Evolutionary conservation across 257 asterid genomes (phyloP), one percentile per base, ranked within the genome.

Genomic region (Fraxinus pennsylvanica): DNA sequence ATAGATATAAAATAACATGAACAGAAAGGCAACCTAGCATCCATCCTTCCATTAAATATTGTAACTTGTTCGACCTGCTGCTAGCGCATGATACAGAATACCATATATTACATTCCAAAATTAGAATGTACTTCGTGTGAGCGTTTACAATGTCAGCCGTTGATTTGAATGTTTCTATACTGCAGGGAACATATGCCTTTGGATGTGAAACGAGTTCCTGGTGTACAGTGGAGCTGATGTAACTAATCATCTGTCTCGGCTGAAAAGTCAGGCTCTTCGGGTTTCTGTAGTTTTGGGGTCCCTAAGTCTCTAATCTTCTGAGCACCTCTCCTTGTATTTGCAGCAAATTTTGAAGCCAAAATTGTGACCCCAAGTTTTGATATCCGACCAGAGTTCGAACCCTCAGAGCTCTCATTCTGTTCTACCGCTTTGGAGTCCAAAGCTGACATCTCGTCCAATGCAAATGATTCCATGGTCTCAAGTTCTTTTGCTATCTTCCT

Each of bases 261-360:
- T 6, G 92, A 90, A 76, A 92, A 94, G 81, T 92, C 97, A 0
- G 97, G 97, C 81, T 92, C 97, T 79, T 92, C 97, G 0, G 97
- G 97, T 84, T 92, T 92, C 10, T 91, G 90, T 32, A 94, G 85
- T 75, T 89, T 91, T 0, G 94, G 94, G 81, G 92, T 78, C 74
- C 84, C 88, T 4, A 85, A 90, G 63, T 86, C 92, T 84, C 91
- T 92, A 25, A 90, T 88, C 91, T 91, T 94, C 82, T 91, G 95
- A 83, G 90, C 96, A 75, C 94, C 97, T 81, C 95, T 89, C 82
- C 96, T 88, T 3, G 98, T 94, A 85, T 86, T 94, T 74, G 96
- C 94, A 43, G 98, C 98, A 80, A 94, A 94, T 80, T 94, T 89
- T 21, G 96, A 92, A 68, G 97, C 98, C 80, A 94, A 75, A 69